Evolutionary conservation across 2,329 filamentous ascomycete genomes (phyloP).

Genomic region (Colletotrichum godetiae): DNA sequence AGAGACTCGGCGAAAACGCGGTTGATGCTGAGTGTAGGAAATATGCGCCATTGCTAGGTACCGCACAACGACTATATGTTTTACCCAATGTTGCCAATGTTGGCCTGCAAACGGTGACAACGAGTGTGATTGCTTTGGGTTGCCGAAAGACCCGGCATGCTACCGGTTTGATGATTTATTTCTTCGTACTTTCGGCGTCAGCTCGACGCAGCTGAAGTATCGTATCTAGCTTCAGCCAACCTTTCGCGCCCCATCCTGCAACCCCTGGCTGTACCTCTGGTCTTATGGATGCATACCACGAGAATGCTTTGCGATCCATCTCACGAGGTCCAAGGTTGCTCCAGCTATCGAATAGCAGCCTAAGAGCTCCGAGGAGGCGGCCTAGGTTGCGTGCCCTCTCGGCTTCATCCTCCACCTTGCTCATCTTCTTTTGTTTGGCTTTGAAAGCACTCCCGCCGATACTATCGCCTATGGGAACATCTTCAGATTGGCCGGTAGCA

Average conservation of each 20-base stretch:
- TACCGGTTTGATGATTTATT: not conserved
- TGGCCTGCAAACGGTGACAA: not conserved
- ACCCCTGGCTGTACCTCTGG: slow-evolving; percentile 81
- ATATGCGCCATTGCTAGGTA: not conserved
- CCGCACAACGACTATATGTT: not conserved
- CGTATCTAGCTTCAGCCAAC: slow-evolving; percentile 71
- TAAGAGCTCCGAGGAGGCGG: slow-evolving; percentile 75
- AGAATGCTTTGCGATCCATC: slow-evolving; percentile 81
- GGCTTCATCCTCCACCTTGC: slow-evolving; percentile 50
- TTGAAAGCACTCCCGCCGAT: slow-evolving; percentile 29
- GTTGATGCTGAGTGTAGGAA: too few species aligned
- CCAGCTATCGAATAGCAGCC: slow-evolving; percentile 82
- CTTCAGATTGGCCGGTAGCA: slow-evolving; percentile 50
- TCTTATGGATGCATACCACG: slow-evolving; percentile 82
- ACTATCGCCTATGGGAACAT: not conserved
- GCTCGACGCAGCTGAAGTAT: slow-evolving; percentile 71
- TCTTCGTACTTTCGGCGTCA: not conserved
- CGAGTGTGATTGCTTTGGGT: not conserved
- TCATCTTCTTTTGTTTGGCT: slow-evolving; percentile 2
- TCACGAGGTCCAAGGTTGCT: slow-evolving; percentile 72
- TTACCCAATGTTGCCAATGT: not conserved
- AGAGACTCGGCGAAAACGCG: too few species aligned
- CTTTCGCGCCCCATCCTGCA: slow-evolving; percentile 87
- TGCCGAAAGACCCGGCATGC: not conserved
- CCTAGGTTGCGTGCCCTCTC: slow-evolving; percentile 78